Percentiles rank a stretch among this genome's conserved stretches.
These are phyloP conservation scores for Brassica napus DNA, from an alignment of 345 rosid species.

Conservation along the genomic window DNA sequence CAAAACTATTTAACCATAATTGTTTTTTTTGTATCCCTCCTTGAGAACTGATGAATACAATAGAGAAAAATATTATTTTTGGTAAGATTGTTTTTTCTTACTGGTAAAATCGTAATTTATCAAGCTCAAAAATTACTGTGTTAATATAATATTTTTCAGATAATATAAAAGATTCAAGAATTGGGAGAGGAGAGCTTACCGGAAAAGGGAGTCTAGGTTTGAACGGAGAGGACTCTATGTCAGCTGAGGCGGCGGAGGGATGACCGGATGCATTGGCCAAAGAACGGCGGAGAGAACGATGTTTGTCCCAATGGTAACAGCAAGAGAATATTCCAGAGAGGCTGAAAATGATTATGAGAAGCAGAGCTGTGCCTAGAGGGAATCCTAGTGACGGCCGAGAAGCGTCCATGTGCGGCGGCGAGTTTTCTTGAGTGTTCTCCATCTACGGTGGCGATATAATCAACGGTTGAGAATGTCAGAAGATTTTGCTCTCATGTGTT, in stretches of 20 bases:
- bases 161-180: background rate
- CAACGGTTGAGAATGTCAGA: conserved; percentile 46
- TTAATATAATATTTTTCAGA: background rate
- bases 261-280: conserved; percentile 40
- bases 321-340: conserved; percentile 95
- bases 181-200: conserved; percentile 43
- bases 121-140: background rate
- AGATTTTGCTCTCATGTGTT: conserved; percentile 27
- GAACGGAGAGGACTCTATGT: conserved; percentile 53
- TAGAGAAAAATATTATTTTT: background rate
- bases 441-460: conserved; percentile 37
- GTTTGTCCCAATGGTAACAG: conserved; percentile 98
- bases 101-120: background rate
- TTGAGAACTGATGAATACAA: background rate
- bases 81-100: background rate
- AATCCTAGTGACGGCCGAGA: conserved; percentile 91
- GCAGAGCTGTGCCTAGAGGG: conserved; percentile 94
- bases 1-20: background rate
- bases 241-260: conserved; percentile 44
- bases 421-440: conserved; percentile 63
- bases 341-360: conserved; percentile 76
- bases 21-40: background rate
- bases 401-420: conserved; percentile 77
- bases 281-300: conserved; percentile 81
- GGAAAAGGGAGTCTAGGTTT: conserved; percentile 43